Conservation (phyloP, 768 basidiomycete genomes). For the Suillus plorans region DNA sequence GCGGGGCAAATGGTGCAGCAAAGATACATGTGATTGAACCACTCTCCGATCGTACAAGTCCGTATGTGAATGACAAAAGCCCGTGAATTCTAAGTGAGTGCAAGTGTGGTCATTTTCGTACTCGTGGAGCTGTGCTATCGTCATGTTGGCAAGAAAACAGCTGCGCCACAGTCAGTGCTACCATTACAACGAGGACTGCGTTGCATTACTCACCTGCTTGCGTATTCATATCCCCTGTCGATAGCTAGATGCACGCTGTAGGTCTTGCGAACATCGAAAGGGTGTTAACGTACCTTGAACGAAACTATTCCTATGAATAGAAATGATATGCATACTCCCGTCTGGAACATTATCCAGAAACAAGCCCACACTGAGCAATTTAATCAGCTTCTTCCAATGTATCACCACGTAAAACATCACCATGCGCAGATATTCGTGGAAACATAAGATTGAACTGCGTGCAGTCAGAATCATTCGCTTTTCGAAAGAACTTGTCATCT, state of each 20-base stretch:
- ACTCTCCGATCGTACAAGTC: constrained; percentile 18
- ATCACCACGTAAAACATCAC: constrained; percentile 39
- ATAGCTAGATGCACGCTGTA: constrained; percentile 29
- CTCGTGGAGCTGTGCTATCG: not conserved
- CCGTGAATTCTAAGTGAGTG: constrained; percentile 1
- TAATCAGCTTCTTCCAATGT: constrained; percentile 1
- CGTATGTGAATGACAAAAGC: constrained; percentile 10
- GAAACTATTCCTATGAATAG: constrained; percentile 76
- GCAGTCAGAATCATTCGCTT: constrained; percentile 90
- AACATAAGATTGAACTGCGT: constrained; percentile 83
- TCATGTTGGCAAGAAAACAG: constrained; percentile 63
- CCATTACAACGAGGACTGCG: not conserved
- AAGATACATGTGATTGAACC: constrained; percentile 23
- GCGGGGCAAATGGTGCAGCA: constrained; percentile 19
- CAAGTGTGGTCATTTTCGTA: not conserved
- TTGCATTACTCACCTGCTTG: constrained; percentile 62
- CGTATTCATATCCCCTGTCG: constrained; percentile 43
- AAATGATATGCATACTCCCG: constrained; percentile 74
- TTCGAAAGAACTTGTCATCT: constrained; percentile 94
- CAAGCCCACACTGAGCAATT: constrained; percentile 71
- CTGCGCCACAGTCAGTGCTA: constrained; percentile 31
- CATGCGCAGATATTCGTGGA: constrained; percentile 67
- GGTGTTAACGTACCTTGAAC: constrained; percentile 63
- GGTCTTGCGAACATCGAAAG: constrained; percentile 4
- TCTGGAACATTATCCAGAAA: constrained; percentile 81